Evolutionary conservation across 2,329 filamentous ascomycete genomes (phyloP), one percentile per base, ranked within the genome.

Genomic region (Xylaria digitata): DNA sequence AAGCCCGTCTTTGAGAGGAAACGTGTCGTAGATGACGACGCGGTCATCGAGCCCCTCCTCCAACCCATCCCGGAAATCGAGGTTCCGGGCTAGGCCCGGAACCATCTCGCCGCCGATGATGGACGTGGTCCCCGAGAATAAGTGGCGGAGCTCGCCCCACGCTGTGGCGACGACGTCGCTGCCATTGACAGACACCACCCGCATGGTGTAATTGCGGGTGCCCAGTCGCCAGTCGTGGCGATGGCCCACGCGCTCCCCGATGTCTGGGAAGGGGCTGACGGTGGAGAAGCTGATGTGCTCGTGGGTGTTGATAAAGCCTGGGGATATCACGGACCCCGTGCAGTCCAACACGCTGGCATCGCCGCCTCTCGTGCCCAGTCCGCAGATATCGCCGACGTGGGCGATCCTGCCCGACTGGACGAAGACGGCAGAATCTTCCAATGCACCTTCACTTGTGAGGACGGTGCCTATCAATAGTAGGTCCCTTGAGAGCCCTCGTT

Each of bases 401-500:
- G 67, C 34, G 60, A 74, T 70, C 55, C 34, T 60, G 53, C 75
- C 76, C 0, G 75, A 72, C 6, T 74, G 72, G 0, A 79, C 45
- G 34, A 73, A 71, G 19, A 78, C 64, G 32, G 71, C 70, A 59
- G 73, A 71, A 43, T 74, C 69, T 1, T 15, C 9, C 15, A 60
- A 43, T 6, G 73, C 74, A 6, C 72, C 72, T 11, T 74, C 68
- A 1, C 70, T 50, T 0, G 77, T 85, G 81, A 68, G 77, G 46
- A 77, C 71, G 1, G 80, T 85, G 43, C 83, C 83, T 7, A 80
- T 78, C 0, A 85, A 76, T 37, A 74, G n/a, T 2, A 74, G 53
- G 7, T 67, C 67, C 2, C 32, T 19, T 3, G 67, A 68, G 30
- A 67, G 46, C 5, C 71, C 72, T 21, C 64, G 66, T 17, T 21